Conservation (phyloP, 441 rosid genomes). For the Adansonia rubrostipa region DNA sequence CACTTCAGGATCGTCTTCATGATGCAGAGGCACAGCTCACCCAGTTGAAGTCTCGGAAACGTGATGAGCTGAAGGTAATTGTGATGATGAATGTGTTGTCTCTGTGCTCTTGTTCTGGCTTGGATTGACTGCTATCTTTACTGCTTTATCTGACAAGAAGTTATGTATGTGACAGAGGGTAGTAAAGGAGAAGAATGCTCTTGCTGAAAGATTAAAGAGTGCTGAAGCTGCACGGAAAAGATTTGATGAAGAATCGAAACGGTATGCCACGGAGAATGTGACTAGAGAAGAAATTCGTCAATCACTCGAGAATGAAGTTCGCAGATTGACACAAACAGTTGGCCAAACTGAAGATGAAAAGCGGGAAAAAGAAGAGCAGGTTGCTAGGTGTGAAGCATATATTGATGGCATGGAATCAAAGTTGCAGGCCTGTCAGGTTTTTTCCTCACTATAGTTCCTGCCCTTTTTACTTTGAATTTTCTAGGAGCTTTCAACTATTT, state of each 20-base stretch:
- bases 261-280: slow-evolving; percentile 81
- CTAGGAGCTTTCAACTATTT: neutral
- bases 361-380: slow-evolving; percentile 91
- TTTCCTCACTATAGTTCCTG: slow-evolving; percentile 17
- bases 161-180: slow-evolving; percentile 69
- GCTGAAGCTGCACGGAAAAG: slow-evolving; percentile 92
- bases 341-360: slow-evolving; percentile 97
- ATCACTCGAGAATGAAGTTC: slow-evolving; percentile 89
- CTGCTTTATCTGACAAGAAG: slow-evolving; percentile 27
- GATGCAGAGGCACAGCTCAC: slow-evolving; percentile 89
- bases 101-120: slow-evolving; percentile 2
- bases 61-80: slow-evolving; percentile 93
- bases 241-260: slow-evolving; percentile 90
- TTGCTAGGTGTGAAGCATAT: slow-evolving; percentile 92
- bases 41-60: slow-evolving; percentile 86
- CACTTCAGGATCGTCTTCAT: slow-evolving; percentile 93
- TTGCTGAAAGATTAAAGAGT: slow-evolving; percentile 84
- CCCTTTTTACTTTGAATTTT: neutral
- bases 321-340: slow-evolving; percentile 76
- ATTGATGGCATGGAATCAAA: slow-evolving; percentile 97
- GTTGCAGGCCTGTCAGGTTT: slow-evolving; percentile 93
- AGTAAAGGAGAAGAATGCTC: slow-evolving; percentile 87
- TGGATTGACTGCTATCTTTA: slow-evolving; percentile 5
- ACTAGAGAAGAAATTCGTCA: slow-evolving; percentile 87
- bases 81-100: neutral